Conservation (phyloP, 331 rosid genomes). For the Stylosanthes scabra region DNA sequence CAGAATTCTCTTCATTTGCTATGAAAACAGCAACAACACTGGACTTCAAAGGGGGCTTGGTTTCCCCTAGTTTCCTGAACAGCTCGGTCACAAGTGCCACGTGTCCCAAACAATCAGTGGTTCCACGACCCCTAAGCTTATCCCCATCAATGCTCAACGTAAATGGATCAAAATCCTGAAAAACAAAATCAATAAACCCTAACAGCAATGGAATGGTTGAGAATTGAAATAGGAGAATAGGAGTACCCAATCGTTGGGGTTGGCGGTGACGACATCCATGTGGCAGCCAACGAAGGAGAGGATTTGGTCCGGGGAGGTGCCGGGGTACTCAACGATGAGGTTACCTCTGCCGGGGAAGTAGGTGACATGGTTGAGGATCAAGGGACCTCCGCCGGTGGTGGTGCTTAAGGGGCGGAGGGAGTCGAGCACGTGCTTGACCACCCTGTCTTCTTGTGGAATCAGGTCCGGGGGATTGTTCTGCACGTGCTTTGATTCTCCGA, state of each 20-base stretch:
- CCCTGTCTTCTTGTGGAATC: constrained; percentile 81
- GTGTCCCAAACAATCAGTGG: constrained; percentile 96
- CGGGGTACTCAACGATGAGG: constrained; percentile 87
- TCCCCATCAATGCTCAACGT: constrained; percentile 84
- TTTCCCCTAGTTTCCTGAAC: constrained; percentile 80
- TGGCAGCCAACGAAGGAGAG: constrained; percentile 90
- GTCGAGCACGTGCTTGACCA: constrained; percentile 72
- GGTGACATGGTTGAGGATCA: constrained; percentile 72
- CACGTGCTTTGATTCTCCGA: constrained; percentile 82
- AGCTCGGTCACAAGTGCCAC: constrained; percentile 91
- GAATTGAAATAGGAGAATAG: not conserved
- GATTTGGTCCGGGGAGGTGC: constrained; percentile 72
- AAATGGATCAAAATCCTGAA: constrained; percentile 92
- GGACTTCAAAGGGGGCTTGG: constrained; percentile 75
- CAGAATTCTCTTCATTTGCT: constrained; percentile 90
- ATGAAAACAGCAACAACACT: constrained; percentile 89
- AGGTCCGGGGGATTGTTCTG: constrained; percentile 90
- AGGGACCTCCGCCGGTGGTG: constrained; percentile 79
- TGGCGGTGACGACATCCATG: constrained; percentile 97
- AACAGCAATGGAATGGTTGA: not conserved
- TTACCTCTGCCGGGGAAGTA: constrained; percentile 80
- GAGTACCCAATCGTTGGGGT: constrained; percentile 84
- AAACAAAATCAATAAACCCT: not conserved
- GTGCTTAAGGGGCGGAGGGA: constrained; percentile 73
- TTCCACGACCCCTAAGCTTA: constrained; percentile 93